phyloP scores from a whole-genome alignment of 164 flowering plant species.

The Taxillus chinensis region DNA sequence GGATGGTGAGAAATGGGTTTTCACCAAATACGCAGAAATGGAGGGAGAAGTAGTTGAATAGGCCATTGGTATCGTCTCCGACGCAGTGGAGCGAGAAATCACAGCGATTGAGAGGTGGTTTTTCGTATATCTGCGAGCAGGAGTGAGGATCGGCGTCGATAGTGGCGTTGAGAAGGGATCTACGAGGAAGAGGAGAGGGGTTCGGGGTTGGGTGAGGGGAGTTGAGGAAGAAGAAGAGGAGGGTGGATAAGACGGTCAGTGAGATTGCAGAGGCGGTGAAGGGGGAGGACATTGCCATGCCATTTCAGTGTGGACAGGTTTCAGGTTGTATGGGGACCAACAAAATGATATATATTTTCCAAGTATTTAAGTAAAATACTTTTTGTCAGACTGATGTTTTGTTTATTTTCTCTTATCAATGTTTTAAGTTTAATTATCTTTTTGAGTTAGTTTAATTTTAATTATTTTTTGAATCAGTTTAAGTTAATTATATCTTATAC shows the following conservation, averaged over 20 bases:
- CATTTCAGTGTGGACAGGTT: constrained; percentile 11
- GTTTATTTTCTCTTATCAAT: too few species aligned
- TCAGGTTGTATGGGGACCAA: too few species aligned
- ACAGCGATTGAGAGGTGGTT: constrained; percentile 20
- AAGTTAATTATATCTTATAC: too few species aligned
- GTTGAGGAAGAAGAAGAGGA: constrained; percentile 34
- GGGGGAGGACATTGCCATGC: constrained; percentile 35
- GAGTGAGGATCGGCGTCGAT: constrained; percentile 5
- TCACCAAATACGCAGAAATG: constrained; percentile 57
- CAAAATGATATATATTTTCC: too few species aligned
- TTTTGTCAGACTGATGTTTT: too few species aligned
- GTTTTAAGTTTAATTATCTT: too few species aligned
- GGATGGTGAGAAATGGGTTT: constrained; percentile 41
- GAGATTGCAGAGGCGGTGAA: constrained; percentile 17
- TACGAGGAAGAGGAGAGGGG: constrained; percentile 22
- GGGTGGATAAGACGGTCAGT: constrained; percentile 23
- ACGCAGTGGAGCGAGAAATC: constrained; percentile 22
- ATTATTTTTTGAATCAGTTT: too few species aligned
- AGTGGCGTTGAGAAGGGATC: constrained; percentile 30
- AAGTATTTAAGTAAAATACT: too few species aligned
- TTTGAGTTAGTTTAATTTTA: too few species aligned
- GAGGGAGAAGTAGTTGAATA: constrained; percentile 55
- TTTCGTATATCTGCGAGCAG: constrained; percentile 23
- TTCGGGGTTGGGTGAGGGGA: constrained; percentile 9
- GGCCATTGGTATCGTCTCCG: constrained; percentile 28